Evolutionary conservation across 176 grass and related monocot genomes (phyloP).

Genomic region (Aechmea fasciata): DNA sequence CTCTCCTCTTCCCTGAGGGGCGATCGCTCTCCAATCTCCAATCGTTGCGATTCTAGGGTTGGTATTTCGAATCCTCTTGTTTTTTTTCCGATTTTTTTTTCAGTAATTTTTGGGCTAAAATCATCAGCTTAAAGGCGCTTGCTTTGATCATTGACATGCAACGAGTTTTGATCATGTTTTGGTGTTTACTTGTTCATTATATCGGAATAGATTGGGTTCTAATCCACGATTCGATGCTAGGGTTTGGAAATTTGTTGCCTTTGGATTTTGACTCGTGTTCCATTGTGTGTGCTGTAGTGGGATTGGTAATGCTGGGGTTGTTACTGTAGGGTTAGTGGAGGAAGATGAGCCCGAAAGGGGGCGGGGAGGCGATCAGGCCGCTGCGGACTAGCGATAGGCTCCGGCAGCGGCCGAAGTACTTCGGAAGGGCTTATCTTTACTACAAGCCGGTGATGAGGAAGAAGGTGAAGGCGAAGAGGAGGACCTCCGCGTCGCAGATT

Average conservation of each 20-base stretch:
- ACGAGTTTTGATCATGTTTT: not conserved
- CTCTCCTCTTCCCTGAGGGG: not conserved
- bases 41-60: conserved; percentile 11
- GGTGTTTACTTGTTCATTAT: not conserved
- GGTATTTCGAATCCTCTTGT: not conserved
- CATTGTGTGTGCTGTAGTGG: not conserved
- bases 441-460: conserved; percentile 69
- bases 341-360: conserved; percentile 19
- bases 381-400: conserved; percentile 72
- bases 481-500: conserved; percentile 77
- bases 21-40: not conserved
- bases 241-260: conserved; percentile 7
- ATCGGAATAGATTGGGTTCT: not conserved
- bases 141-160: conserved; percentile 1
- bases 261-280: not conserved
- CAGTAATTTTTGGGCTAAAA: not conserved
- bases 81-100: conserved; percentile 1
- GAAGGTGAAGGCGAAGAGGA: conserved; percentile 87
- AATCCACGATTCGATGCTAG: not conserved
- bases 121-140: conserved; percentile 1
- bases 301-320: conserved; percentile 12
- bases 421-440: conserved; percentile 42
- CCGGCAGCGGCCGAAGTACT: conserved; percentile 58
- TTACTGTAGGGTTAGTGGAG: not conserved
- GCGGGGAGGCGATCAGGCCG: conserved; percentile 22